Percentiles rank a stretch among this genome's conserved stretches.
phyloP scores from a whole-genome alignment of 2,329 filamentous ascomycete species.

The Xylariaceae sp. region DNA sequence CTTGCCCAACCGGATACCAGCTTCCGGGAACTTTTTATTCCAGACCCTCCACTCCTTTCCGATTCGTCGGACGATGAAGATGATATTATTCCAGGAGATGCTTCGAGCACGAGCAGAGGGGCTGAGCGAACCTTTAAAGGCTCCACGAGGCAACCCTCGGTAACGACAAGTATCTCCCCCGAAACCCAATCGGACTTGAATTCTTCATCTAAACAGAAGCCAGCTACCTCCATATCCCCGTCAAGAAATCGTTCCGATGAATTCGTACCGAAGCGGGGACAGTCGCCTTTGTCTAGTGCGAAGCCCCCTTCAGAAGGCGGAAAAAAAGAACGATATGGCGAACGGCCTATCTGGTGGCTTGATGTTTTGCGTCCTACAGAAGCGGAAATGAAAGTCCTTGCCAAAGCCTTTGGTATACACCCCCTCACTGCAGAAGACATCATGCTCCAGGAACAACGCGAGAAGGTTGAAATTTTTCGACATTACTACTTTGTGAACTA shows the following conservation, averaged over 20 bases:
- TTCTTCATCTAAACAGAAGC: conserved; percentile 15
- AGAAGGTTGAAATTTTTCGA: conserved; percentile 95
- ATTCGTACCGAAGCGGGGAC: conserved; percentile 21
- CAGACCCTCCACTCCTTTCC: conserved; percentile 70
- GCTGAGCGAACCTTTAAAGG: conserved; percentile 37
- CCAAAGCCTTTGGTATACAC: conserved; percentile 92
- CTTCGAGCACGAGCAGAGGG: conserved; percentile 30
- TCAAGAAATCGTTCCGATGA: conserved; percentile 22
- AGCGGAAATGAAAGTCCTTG: conserved; percentile 88
- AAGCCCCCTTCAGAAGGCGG: conserved; percentile 18
- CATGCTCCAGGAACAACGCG: conserved; percentile 91
- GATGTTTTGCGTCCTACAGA: conserved; percentile 89
- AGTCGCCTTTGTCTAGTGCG: conserved; percentile 19
- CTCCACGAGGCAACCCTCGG: conserved; percentile 43
- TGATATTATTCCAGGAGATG: conserved; percentile 37
- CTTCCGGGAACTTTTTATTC: conserved; percentile 85
- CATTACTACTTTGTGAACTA: conserved; percentile 99
- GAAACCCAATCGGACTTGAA: conserved; percentile 16
- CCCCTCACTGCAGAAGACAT: conserved; percentile 94
- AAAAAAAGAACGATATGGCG: conserved; percentile 54
- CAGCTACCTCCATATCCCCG: conserved; percentile 12
- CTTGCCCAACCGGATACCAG: conserved; percentile 77
- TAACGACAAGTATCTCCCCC: conserved; percentile 27
- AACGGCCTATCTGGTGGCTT: conserved; percentile 93
- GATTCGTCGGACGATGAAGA: conserved; percentile 65